These are phyloP conservation scores for Fallopia convolvulus DNA, from an alignment of 148 eudicot genomes.

Conservation along the genomic window DNA sequence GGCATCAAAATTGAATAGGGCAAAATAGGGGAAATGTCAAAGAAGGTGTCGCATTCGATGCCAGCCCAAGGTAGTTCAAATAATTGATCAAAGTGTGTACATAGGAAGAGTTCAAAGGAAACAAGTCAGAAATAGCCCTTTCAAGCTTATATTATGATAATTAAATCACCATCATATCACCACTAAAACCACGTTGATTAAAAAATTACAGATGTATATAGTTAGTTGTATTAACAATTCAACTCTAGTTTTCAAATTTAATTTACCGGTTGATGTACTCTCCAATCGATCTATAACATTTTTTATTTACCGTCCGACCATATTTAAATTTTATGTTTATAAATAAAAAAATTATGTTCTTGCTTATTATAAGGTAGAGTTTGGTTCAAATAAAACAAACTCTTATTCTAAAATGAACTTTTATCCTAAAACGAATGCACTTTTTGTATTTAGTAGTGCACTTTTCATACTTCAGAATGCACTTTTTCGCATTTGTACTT, in stretches of 20 bases:
- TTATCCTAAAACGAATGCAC: too few species aligned
- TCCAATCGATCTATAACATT: too few species aligned
- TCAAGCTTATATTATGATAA: background rate
- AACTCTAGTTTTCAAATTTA: background rate
- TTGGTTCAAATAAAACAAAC: too few species aligned
- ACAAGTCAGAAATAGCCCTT: constrained; percentile 1
- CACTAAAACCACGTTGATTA: constrained; percentile 1
- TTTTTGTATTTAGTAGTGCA: too few species aligned
- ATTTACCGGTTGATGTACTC: too few species aligned
- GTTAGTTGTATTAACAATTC: background rate
- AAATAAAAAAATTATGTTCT: too few species aligned
- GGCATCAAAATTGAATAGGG: background rate
- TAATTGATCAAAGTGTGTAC: constrained; percentile 4
- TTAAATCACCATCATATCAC: background rate
- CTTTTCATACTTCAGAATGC: too few species aligned
- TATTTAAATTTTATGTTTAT: too few species aligned
- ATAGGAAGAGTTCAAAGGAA: background rate
- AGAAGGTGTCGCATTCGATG: background rate
- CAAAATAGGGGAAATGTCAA: constrained; percentile 1
- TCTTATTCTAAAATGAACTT: too few species aligned
- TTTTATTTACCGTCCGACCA: too few species aligned
- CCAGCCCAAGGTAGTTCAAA: background rate
- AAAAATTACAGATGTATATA: background rate
- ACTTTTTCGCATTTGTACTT: too few species aligned
- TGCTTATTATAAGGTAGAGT: too few species aligned